phyloP scores from a whole-genome alignment of 345 rosid genomes.

The Lepidium didymum region DNA sequence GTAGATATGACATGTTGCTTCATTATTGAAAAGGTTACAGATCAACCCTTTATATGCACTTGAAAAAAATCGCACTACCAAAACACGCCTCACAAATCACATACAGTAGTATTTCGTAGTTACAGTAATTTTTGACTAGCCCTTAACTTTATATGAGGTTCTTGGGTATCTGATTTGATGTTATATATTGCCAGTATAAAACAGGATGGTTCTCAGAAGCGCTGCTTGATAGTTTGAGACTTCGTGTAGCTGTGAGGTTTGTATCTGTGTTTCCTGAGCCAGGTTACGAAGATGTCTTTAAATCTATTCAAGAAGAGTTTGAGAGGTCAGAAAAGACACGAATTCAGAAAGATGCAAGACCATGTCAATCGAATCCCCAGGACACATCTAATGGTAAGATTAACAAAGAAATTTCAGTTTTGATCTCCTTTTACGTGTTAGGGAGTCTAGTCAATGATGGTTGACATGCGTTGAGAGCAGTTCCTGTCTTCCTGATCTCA shows the following conservation, averaged over 20 bases:
- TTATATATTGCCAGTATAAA: slow-evolving; percentile 43
- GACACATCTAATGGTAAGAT: slow-evolving; percentile 41
- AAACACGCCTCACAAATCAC: neutral
- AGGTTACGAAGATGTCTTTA: slow-evolving; percentile 58
- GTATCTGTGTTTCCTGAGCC: slow-evolving; percentile 56
- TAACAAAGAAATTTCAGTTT: neutral
- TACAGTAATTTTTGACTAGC: neutral
- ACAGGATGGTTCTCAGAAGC: slow-evolving; percentile 78
- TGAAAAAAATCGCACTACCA: neutral
- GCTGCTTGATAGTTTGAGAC: slow-evolving; percentile 58
- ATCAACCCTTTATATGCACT: neutral
- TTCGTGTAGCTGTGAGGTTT: slow-evolving; percentile 61
- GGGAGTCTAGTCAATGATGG: neutral
- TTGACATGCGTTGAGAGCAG: neutral
- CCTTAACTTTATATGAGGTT: neutral
- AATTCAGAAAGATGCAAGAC: slow-evolving; percentile 37
- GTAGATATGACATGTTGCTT: neutral
- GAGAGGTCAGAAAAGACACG: slow-evolving; percentile 56
- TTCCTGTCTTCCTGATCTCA: neutral
- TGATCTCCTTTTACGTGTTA: neutral
- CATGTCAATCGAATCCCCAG: slow-evolving; percentile 33
- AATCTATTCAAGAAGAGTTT: slow-evolving; percentile 58
- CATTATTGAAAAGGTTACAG: neutral
- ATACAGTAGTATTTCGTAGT: neutral
- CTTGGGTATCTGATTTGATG: neutral